Conservation (phyloP, 306 rosid species). For the Acmispon strigosus region DNA sequence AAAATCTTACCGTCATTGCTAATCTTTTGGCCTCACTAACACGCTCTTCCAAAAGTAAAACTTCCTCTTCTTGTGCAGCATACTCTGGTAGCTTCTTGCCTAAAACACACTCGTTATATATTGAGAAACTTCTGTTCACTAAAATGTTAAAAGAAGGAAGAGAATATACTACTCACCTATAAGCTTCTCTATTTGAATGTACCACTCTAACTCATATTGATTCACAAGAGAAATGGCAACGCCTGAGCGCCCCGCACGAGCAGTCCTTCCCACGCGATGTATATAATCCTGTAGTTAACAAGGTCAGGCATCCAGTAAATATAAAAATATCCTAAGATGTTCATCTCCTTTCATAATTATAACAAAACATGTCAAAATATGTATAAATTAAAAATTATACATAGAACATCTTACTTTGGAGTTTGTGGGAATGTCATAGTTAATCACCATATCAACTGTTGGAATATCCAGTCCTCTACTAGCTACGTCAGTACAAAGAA, state of each 20-base stretch:
- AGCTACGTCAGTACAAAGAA: slow-evolving; percentile 87
- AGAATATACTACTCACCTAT: slow-evolving; percentile 38
- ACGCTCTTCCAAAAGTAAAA: slow-evolving; percentile 55
- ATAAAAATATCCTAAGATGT: background rate
- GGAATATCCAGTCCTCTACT: slow-evolving; percentile 93
- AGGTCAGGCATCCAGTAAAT: slow-evolving; percentile 11
- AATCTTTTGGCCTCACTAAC: slow-evolving; percentile 74
- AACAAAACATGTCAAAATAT: background rate
- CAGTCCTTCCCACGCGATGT: slow-evolving; percentile 94
- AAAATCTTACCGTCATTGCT: slow-evolving; percentile 41
- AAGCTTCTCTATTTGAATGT: slow-evolving; percentile 76
- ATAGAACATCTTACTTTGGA: slow-evolving; percentile 53
- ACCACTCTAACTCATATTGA: slow-evolving; percentile 87
- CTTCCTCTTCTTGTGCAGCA: slow-evolving; percentile 66
- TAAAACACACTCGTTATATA: slow-evolving; percentile 18
- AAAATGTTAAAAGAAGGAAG: background rate
- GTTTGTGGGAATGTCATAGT: slow-evolving; percentile 83
- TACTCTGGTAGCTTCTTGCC: slow-evolving; percentile 65
- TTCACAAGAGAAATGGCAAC: slow-evolving; percentile 76
- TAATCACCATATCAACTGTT: slow-evolving; percentile 74
- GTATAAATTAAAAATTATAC: background rate
- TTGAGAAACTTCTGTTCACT: background rate
- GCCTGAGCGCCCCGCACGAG: slow-evolving; percentile 90
- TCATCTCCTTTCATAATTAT: background rate
- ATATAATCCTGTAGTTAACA: slow-evolving; percentile 61